phyloP scores from a whole-genome alignment of 78 protist genomes.

The Dictyostelium capitatum region DNA sequence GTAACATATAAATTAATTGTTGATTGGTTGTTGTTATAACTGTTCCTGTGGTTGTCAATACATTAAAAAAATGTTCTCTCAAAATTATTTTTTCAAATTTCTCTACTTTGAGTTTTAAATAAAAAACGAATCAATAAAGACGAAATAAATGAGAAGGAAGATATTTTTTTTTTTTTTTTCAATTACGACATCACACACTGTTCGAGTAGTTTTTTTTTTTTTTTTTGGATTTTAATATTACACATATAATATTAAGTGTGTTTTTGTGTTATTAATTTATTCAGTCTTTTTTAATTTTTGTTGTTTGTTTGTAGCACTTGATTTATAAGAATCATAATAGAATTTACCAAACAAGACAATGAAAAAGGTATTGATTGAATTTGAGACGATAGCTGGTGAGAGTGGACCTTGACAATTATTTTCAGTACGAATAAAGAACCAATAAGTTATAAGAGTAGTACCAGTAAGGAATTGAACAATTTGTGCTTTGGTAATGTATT shows the following conservation, averaged over 20 bases:
- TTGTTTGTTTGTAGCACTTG: background rate
- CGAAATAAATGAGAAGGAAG: too few species aligned
- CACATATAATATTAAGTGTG: background rate
- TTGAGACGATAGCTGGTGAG: constrained; percentile 50
- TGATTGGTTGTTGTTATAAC: too few species aligned
- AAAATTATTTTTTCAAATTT: too few species aligned
- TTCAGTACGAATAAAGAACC: constrained; percentile 41
- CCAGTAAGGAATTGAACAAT: constrained; percentile 82
- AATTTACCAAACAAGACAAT: constrained; percentile 60
- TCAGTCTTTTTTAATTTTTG: background rate
- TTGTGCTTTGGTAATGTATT: constrained; percentile 79
- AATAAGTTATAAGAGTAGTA: constrained; percentile 55
- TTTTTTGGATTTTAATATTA: background rate
- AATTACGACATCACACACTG: too few species aligned
- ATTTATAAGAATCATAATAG: constrained; percentile 63
- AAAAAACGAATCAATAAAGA: too few species aligned
- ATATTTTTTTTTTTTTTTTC: too few species aligned
- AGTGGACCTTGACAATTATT: constrained; percentile 51
- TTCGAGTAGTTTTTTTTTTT: too few species aligned
- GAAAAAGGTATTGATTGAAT: constrained; percentile 47
- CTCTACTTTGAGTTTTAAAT: too few species aligned
- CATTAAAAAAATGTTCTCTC: too few species aligned
- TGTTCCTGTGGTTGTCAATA: too few species aligned
- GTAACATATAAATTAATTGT: too few species aligned
- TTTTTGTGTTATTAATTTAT: background rate